phyloP scores from a whole-genome alignment of 768 basidiomycete species.

The Xerocomellus intermedius region DNA sequence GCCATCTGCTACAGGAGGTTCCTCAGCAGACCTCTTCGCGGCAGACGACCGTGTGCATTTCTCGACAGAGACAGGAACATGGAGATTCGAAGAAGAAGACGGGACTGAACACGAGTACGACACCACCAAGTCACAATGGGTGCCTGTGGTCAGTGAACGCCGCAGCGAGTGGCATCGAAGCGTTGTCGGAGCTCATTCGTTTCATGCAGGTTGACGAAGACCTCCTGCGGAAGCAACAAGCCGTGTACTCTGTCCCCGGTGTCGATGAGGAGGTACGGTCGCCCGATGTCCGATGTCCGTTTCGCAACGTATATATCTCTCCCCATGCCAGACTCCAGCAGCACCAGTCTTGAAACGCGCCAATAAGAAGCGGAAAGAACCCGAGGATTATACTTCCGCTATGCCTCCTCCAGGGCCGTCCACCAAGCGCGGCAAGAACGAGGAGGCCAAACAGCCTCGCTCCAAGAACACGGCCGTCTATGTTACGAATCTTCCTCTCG shows the following conservation, averaged over 20 bases:
- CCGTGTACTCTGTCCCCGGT: conserved; percentile 87
- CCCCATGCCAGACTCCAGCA: conserved; percentile 65
- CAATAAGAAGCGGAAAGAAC: conserved; percentile 78
- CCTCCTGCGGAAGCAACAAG: conserved; percentile 84
- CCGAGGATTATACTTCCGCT: conserved; percentile 66
- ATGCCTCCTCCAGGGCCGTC: conserved; percentile 50
- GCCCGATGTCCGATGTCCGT: conserved; percentile 17
- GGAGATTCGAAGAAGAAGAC: conserved; percentile 88
- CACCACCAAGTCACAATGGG: conserved; percentile 69
- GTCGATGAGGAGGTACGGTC: conserved; percentile 88
- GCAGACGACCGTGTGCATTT: conserved; percentile 82
- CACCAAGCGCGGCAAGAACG: conserved; percentile 67
- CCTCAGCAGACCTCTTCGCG: conserved; percentile 62
- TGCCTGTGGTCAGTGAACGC: conserved; percentile 66
- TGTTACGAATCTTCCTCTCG: conserved; percentile 77
- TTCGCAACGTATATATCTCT: conserved; percentile 24
- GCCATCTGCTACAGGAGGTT: conserved; percentile 50
- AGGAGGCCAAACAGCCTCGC: conserved; percentile 48
- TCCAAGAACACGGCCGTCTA: conserved; percentile 95
- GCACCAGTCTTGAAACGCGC: conserved; percentile 80
- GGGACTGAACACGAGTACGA: conserved; percentile 93
- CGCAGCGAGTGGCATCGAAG: background rate
- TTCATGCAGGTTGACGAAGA: conserved; percentile 78
- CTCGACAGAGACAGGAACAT: conserved; percentile 70
- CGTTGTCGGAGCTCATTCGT: background rate